Conservation (phyloP, 129 eudicot species). For the Flaveria ramosissima region DNA sequence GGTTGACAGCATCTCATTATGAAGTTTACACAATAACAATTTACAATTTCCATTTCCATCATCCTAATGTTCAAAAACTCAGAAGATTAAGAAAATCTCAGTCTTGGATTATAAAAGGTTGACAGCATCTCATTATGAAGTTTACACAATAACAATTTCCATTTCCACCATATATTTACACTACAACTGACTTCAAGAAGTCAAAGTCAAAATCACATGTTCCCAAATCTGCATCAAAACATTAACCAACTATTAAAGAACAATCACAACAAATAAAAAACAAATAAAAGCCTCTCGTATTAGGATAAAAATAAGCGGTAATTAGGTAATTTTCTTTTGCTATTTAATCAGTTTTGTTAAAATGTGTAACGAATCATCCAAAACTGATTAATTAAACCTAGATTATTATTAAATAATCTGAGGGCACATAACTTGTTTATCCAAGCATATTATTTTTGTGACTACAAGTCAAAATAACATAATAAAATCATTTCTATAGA, state of each 20-base stretch:
- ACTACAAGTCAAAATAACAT: not conserved
- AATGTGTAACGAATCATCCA: not conserved
- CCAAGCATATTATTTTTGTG: not conserved
- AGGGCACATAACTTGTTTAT: not conserved
- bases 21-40: conserved; percentile 19
- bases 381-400: not conserved
- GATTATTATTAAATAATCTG: not conserved
- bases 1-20: conserved; percentile 11
- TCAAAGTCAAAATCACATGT: conserved; percentile 16
- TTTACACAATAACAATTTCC: too few species aligned
- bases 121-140: conserved; percentile 15
- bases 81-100: not conserved
- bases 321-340: not conserved
- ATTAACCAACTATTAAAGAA: not conserved
- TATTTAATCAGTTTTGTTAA: not conserved
- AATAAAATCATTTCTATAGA: not conserved
- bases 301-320: not conserved
- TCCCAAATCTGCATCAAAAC: conserved; percentile 23
- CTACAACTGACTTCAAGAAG: conserved; percentile 9
- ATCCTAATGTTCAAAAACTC: conserved; percentile 1
- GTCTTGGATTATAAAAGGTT: conserved; percentile 6
- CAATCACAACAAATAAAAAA: not conserved
- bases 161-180: conserved; percentile 29
- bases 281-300: not conserved
- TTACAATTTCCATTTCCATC: conserved; percentile 13